Evolutionary conservation across 2,329 filamentous ascomycete genomes (phyloP).

Genomic region (Fusarium staphyleae): DNA sequence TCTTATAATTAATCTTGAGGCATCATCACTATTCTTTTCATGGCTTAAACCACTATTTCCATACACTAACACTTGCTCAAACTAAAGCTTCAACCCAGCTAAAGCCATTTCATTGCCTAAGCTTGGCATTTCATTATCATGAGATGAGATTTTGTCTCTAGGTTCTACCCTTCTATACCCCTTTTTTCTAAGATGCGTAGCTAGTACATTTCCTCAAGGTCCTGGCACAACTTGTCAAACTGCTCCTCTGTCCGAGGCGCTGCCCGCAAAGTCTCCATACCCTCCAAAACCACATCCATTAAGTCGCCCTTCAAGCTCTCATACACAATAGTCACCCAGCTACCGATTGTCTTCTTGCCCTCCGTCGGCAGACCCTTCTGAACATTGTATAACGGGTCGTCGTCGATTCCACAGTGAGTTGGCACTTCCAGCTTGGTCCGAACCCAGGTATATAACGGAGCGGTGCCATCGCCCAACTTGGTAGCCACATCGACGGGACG

Average conservation of each 20-base stretch:
- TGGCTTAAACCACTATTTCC: too few relatives aligned
- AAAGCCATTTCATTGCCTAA: too few relatives aligned
- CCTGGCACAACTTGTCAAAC: constrained; percentile 35
- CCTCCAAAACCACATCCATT: constrained; percentile 43
- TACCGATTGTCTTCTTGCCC: constrained; percentile 45
- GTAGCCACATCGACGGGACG: constrained; percentile 36
- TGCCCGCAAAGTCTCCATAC: constrained; percentile 26
- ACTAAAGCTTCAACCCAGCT: too few relatives aligned
- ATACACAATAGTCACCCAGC: constrained; percentile 44
- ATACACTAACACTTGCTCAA: too few relatives aligned
- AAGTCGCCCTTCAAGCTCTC: constrained; percentile 41
- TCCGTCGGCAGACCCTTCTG: constrained; percentile 33
- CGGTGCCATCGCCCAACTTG: constrained; percentile 43
- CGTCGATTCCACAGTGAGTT: constrained; percentile 44
- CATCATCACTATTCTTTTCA: too few relatives aligned
- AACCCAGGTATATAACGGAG: constrained; percentile 43
- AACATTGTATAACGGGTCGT: constrained; percentile 41
- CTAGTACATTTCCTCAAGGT: constrained; percentile 19
- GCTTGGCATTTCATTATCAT: background rate
- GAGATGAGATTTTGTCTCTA: constrained; percentile 22
- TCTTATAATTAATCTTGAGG: too few relatives aligned
- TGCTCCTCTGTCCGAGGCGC: constrained; percentile 32
- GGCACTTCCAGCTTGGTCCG: constrained; percentile 40
- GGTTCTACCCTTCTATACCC: background rate
- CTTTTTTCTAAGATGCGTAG: too few relatives aligned